Base-by-base conservation (phyloP, 192 early-diverging fungal species). In the Podila verticillata region DNA sequence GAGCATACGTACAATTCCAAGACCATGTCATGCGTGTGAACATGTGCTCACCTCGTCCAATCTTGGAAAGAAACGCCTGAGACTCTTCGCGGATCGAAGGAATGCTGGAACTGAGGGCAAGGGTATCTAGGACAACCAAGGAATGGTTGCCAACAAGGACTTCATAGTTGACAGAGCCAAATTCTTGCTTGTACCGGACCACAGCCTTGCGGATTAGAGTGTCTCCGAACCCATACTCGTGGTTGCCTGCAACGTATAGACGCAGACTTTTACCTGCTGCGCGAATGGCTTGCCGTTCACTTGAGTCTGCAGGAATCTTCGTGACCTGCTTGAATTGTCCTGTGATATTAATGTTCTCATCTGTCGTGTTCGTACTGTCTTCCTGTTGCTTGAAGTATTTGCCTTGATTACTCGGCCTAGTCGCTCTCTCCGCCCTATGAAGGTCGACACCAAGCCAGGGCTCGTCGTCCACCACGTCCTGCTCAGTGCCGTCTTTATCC, bases 141-240 rank as follows among this genome's bases (percentile, higher is more conserved):
- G 87, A 75, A 72, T 96, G 92, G 65, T 87, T 87, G 10, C 83
- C 89, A 0, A 91, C 48, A 2, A 72, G 28, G 5, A 91, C n/a
- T 7, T 87, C 75, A 47, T 89, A 89, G 44, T 89, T 92, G 15
- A 84, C 82, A 8, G 86, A 83, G 3, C 92, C 92, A 67, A 90
- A 88, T 19, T 78, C 62, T 20, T 61, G 47, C 30, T 86, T 78
- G 63, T 89, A 93, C 22, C 92, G 75, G 0, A 65, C 39, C 29
- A 90, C 65, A 9, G 87, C 84, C 0, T 30, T 5, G 0, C 29
- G 54, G n/a, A 87, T 70, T 8, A 95, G 68, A 0, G 86, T 86
- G 59, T 91, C 84, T n/a, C 93, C 91, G 47, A 95, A 93, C 0
- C 97, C 97, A 58, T 96, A 91, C 74, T 99, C 97, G 80, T 99